These are phyloP conservation scores for Pseudogymnoascus sp. DNA, from an alignment of 2,329 filamentous ascomycete genomes.

Conservation along the genomic window DNA sequence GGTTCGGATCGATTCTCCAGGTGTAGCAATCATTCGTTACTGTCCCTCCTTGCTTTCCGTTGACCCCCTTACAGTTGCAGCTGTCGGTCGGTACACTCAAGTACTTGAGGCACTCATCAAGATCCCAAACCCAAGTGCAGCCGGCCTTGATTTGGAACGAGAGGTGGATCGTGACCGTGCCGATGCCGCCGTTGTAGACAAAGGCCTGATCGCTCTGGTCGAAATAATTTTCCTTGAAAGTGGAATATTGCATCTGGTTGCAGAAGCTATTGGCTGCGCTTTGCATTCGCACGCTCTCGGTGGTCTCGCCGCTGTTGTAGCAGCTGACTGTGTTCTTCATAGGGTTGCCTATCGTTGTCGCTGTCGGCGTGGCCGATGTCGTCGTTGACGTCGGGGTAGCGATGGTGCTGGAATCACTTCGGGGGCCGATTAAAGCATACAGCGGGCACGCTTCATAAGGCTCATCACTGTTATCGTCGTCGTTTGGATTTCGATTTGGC, in stretches of 20 bases:
- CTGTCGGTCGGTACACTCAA: conserved; percentile 20
- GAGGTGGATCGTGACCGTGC: conserved; percentile 11
- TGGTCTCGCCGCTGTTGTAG: background rate
- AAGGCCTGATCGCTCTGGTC: background rate
- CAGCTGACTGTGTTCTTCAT: background rate
- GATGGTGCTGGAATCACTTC: background rate
- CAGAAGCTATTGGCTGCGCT: background rate
- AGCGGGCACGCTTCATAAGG: too few species aligned
- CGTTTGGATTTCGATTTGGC: too few species aligned
- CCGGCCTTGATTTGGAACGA: conserved; percentile 14
- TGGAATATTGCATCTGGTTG: background rate
- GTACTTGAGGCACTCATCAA: conserved; percentile 21
- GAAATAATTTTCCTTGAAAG: background rate
- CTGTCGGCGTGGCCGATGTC: too few species aligned
- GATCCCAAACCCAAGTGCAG: conserved; percentile 17
- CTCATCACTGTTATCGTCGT: too few species aligned
- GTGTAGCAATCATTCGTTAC: conserved; percentile 18
- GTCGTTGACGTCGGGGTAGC: background rate
- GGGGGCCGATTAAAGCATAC: too few species aligned
- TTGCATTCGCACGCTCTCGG: background rate
- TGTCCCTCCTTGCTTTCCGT: conserved; percentile 21
- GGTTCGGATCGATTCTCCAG: too few species aligned
- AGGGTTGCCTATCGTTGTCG: background rate
- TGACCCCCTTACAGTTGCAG: conserved; percentile 20
- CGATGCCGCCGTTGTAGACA: conserved; percentile 8